A percentile compares a stretch with the other conserved stretches of the same genome.
These are phyloP conservation scores for Plantago coronopus DNA, from an alignment of 305 asterid genomes.

Conservation along the genomic window DNA sequence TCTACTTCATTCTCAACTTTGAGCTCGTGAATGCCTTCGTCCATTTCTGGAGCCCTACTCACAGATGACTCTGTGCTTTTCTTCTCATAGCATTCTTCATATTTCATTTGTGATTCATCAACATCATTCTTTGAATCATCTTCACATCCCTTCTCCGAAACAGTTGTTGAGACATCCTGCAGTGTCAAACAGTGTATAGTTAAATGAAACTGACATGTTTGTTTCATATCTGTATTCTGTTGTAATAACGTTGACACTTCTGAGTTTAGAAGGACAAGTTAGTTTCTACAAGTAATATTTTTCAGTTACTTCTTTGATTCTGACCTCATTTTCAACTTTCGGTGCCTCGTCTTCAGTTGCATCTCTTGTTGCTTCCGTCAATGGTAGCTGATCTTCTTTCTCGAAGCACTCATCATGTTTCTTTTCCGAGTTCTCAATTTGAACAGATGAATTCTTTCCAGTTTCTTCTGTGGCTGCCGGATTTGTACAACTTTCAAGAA, in stretches of 20 bases:
- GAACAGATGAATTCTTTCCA: slow-evolving; percentile 16
- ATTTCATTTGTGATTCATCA: slow-evolving; percentile 24
- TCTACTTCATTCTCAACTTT: slow-evolving; percentile 20
- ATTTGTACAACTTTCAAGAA: slow-evolving; percentile 13
- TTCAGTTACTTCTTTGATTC: not conserved
- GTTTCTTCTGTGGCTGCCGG: slow-evolving; percentile 16
- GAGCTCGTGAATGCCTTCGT: slow-evolving; percentile 21
- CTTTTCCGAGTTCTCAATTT: slow-evolving; percentile 25
- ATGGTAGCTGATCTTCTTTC: slow-evolving; percentile 6
- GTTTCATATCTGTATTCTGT: not conserved
- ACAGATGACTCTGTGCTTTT: slow-evolving; percentile 21
- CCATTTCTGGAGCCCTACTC: slow-evolving; percentile 24
- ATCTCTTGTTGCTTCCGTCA: slow-evolving; percentile 23
- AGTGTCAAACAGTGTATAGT: slow-evolving; percentile 1
- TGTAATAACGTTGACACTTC: not conserved
- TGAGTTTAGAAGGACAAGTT: not conserved
- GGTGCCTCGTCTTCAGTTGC: slow-evolving; percentile 25
- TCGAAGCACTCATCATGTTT: slow-evolving; percentile 7
- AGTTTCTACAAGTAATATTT: not conserved
- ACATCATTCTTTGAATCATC: slow-evolving; percentile 22
- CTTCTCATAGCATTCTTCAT: slow-evolving; percentile 23
- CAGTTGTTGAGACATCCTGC: slow-evolving; percentile 27
- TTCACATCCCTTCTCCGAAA: slow-evolving; percentile 24
- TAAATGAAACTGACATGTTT: not conserved
- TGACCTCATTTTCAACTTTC: slow-evolving; percentile 1